Base-by-base conservation (phyloP, 768 basidiomycete species). In the Gymnopilus dilepis region DNA sequence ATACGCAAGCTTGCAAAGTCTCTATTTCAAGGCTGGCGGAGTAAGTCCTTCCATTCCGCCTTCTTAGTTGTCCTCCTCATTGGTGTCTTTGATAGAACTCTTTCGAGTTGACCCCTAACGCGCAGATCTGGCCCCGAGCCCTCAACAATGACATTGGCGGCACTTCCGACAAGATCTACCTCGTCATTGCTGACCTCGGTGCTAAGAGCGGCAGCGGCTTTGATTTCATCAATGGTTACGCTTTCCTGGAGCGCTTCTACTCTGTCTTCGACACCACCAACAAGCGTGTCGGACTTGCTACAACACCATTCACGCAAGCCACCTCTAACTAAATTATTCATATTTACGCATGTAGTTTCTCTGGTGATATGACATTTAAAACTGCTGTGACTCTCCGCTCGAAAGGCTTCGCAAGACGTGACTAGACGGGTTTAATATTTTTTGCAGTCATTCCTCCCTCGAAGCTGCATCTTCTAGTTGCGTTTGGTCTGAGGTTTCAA, bases 71-170 rank as follows among this genome's bases (percentile, higher is more conserved):
- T 22, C 19, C 45, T 24, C 17, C 12, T 28, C 26, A 26, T n/a
- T 21, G 41, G 42, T n/a, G n/a, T 19, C n/a, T 38, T 43, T 4
- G 45, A 19, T 61, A 85, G 82, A 73, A 73, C 12, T 80, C 79
- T 6, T 87, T 80, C 65, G 83, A 84, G 70, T 64, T 90, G 59
- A 86, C 83, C 1, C 69, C 84, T n/a, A 86, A 89, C 65, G 88
- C 86, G 4, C 89, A 91, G 77, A 84, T 87, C 62, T 90, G 88
- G 86, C 88, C 88, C 0, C 83, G 86, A 42, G 67, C 77, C 4
- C 75, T 85, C 63, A 90, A 91, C 74, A 71, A 74, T 12, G 73
- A 74, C 30, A 80, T 91, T 13, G 87, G 87, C 56, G 89, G 90
- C 43, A 69, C 74, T 24, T 63, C 74, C 4, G 67, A 70, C 66